Conservation (phyloP, 306 rosid species). For the Macrotyloma uniflorum region DNA sequence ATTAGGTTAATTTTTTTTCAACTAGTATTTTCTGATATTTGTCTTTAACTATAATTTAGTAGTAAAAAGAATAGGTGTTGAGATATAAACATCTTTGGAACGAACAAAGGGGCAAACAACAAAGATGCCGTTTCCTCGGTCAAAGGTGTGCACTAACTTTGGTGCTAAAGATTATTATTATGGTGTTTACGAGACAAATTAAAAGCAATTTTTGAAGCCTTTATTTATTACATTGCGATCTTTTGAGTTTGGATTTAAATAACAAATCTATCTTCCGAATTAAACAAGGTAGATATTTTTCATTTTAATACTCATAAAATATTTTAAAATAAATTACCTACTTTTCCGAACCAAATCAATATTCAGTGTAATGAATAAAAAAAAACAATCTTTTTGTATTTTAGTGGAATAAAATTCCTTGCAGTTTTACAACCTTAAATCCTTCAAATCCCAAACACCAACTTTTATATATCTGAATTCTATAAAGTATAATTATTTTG, state of each 20-base stretch:
- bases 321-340: background rate
- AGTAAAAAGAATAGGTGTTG: background rate
- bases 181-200: background rate
- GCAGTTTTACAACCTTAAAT: background rate
- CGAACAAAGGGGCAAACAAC: conserved; percentile 43
- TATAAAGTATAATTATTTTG: background rate
- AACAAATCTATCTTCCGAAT: too few relatives aligned
- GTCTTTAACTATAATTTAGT: background rate
- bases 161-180: conserved; percentile 31
- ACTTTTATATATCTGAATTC: background rate
- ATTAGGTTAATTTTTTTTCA: too few relatives aligned
- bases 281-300: background rate
- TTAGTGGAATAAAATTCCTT: background rate
- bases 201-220: background rate
- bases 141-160: conserved; percentile 34
- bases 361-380: background rate
- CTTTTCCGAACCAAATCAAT: background rate
- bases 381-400: background rate
- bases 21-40: background rate
- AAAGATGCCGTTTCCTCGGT: conserved; percentile 47
- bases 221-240: background rate
- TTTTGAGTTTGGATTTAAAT: background rate
- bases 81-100: conserved; percentile 25
- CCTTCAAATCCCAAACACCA: background rate
- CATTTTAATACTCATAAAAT: background rate